Evolutionary conservation across 1,284 basidiomycete species (phyloP), one percentile per base, ranked within the genome.

Genomic region (Puccinia polysora): DNA sequence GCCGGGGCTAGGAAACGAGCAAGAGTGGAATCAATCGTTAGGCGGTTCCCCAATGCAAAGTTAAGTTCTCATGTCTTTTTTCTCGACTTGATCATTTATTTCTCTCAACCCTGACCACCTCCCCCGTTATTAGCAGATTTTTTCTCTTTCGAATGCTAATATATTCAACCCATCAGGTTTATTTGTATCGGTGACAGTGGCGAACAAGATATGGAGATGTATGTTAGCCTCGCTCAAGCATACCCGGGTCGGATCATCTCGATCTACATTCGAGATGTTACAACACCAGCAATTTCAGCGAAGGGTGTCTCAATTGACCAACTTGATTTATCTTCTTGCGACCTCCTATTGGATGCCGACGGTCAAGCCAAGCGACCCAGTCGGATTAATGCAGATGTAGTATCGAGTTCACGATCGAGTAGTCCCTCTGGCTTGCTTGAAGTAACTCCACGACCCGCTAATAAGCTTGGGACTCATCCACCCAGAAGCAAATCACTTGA

Each of bases 151-250:
- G n/a, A n/a, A n/a, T n/a, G n/a, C 77, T 77, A 56, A 74, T 73
- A 2, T 40, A 67, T 18, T 74, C 73, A 18, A 3, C 4, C 30
- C 5, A 28, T 34, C 1, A 74, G 74, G n/a, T 79, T 79, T 62
- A 70, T 79, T 67, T 74, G 78, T 55, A 69, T 79, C 28, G 78
- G 78, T 20, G 78, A 79, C 63, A 76, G 75, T 14, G 78, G 78
- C 20, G 78, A 79, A 74, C 76, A 78, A 30, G 78, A 79, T 62
- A 73, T 79, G 23, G 78, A 79, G 65, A 73, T 79, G 10, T 78
- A 78, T 47, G 74, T 76, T 49, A 73, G 75, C n/a, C 62, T 79
- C 4, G 78, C 78, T 3, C 73, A 73, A 7, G 76, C 76, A 71
- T 75, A 77, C 28, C 76, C 77, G 2, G 14, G 65, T 4, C 77